Percentiles rank a stretch among this genome's conserved stretches.
phyloP scores from a whole-genome alignment of 2,329 filamentous ascomycete species.

The Chalaropsis ovoidea region DNA sequence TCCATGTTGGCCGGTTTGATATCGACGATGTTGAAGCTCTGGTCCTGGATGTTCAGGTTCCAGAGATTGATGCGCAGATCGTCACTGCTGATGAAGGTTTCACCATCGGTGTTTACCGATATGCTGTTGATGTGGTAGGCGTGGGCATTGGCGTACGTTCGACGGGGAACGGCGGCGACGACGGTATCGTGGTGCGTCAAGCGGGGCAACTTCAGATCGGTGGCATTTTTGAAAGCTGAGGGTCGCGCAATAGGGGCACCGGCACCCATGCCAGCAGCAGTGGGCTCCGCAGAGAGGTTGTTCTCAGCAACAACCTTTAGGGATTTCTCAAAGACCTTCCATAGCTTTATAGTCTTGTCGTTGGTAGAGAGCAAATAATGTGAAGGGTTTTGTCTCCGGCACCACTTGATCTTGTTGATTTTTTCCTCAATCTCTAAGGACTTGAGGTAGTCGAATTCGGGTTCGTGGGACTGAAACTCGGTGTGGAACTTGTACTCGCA shows the following conservation, averaged over 20 bases:
- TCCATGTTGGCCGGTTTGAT: constrained; percentile 99
- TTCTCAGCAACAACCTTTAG: constrained; percentile 98
- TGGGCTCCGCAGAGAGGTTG: constrained; percentile 90
- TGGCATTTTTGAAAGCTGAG: constrained; percentile 63
- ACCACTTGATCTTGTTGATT: constrained; percentile 99
- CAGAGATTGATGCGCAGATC: constrained; percentile 96
- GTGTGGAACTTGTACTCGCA: constrained; percentile 99
- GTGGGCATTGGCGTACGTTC: constrained; percentile 96
- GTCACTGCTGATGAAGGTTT: constrained; percentile 98
- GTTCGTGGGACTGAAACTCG: constrained; percentile 98
- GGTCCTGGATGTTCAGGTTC: constrained; percentile 98
- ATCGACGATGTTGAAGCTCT: constrained; percentile 99
- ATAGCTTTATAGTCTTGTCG: constrained; percentile 99
- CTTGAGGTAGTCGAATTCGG: constrained; percentile 98
- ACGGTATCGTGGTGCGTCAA: constrained; percentile 98
- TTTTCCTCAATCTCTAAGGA: constrained; percentile 99
- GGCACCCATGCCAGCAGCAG: constrained; percentile 62
- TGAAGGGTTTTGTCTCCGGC: constrained; percentile 91
- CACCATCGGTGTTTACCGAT: constrained; percentile 98
- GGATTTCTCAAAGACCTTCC: constrained; percentile 99
- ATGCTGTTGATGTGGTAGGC: constrained; percentile 99
- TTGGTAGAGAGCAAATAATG: constrained; percentile 98
- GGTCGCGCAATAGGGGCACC: constrained; percentile 62
- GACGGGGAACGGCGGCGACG: constrained; percentile 86
- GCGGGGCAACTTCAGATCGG: constrained; percentile 83